Conservation (phyloP, 306 rosid species). For the Medicago lupulina region DNA sequence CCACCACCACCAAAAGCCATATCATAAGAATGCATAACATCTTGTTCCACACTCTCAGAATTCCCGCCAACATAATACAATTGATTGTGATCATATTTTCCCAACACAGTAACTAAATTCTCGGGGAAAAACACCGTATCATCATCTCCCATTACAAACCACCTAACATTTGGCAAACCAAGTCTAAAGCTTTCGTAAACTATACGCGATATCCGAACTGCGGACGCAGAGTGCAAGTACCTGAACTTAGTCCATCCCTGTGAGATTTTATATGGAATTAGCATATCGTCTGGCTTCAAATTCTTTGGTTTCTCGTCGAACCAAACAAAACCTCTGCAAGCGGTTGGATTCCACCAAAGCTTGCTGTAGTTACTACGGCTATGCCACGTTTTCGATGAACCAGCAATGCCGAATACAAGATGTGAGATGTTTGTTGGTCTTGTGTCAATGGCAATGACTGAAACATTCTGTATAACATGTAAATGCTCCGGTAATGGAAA, state of each 20-base stretch:
- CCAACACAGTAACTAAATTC: slow-evolving; percentile 75
- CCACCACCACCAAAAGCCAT: slow-evolving; percentile 99
- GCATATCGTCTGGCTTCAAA: not conserved
- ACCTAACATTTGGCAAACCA: slow-evolving; percentile 73
- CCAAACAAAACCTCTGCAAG: slow-evolving; percentile 81
- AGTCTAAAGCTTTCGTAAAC: slow-evolving; percentile 72
- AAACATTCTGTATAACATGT: slow-evolving; percentile 10
- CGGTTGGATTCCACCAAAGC: slow-evolving; percentile 74
- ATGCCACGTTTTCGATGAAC: slow-evolving; percentile 67
- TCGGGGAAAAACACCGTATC: slow-evolving; percentile 82
- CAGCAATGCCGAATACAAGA: slow-evolving; percentile 82
- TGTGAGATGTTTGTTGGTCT: slow-evolving; percentile 79
- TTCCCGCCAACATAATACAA: slow-evolving; percentile 84
- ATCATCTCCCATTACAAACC: slow-evolving; percentile 99
- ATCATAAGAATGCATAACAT: slow-evolving; percentile 71
- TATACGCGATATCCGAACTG: slow-evolving; percentile 83
- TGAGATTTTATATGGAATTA: slow-evolving; percentile 66
- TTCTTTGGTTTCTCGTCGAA: slow-evolving; percentile 57
- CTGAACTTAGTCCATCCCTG: slow-evolving; percentile 58
- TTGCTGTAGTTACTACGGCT: slow-evolving; percentile 61
- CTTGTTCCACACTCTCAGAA: slow-evolving; percentile 96
- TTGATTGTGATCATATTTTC: slow-evolving; percentile 70
- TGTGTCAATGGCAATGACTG: not conserved
- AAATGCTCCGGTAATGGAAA: slow-evolving; percentile 54
- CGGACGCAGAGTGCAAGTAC: slow-evolving; percentile 64